Base-by-base conservation (phyloP, 305 asterid genomes). In the Fraxinus albicans region DNA sequence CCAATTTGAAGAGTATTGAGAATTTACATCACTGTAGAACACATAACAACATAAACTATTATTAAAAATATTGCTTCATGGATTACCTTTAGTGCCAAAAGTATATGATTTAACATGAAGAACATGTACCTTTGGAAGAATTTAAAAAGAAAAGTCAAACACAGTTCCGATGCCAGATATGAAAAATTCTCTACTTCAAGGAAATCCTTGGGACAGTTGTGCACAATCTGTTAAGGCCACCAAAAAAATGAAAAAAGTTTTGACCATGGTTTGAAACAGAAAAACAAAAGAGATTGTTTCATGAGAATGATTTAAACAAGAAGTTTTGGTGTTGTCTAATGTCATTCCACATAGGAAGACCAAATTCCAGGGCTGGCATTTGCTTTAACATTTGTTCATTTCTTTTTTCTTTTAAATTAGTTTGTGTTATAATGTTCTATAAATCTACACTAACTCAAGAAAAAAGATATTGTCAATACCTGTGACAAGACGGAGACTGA, bases 121-220 rank as follows among this genome's bases (percentile, higher is more conserved):
- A 81, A 79, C 21, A 79, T 79, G 63, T 91, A 97, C 98, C 99
- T 92, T 44, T 77, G 79, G 76, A 90, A 86, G 83, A 83, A 84
- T 85, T 94, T 97, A 89, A 89, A 92, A 60, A 92, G 91, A 84
- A 88, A 92, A 29, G 94, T 83, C 89, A 85, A 84, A 86, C 98
- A 97, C 75, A 97, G 90, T 90, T 97, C 99, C 72, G 92, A 82
- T 73, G 93, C 92, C 91, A 92, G 84, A 82, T 83, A 91, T 73
- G 93, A 84, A 78, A 92, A 92, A 72, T 77, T 86, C 83, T 93
- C 99, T 31, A 84, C 85, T 79, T 86, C 91, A 58, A 97, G 90
- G 89, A 94, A 94, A 80, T 94, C 94, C 77, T 85, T 83, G 58
- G 99, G 98, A 87, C 99, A 95, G 75, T 90, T 91, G 88, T 89